Percentiles rank a stretch among this genome's conserved stretches.
These are phyloP conservation scores for Microbotryomycetes sp. DNA, from an alignment of 1,284 basidiomycete genomes.

Conservation along the genomic window DNA sequence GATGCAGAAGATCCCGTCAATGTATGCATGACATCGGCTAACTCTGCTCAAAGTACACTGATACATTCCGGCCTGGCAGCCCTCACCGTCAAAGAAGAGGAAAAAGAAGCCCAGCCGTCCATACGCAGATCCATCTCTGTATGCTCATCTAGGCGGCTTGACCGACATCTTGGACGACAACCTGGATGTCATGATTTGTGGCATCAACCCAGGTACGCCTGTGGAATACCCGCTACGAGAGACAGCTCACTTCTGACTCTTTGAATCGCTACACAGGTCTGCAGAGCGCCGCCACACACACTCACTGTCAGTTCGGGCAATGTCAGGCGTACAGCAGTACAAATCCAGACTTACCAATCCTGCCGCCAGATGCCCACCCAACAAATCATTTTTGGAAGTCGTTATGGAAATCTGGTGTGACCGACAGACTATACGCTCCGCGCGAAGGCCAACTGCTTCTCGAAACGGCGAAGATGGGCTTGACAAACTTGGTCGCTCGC, in stretches of 20 bases:
- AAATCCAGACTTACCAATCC: neutral
- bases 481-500: slow-evolving; percentile 23
- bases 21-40: too few species aligned
- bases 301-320: slow-evolving; percentile 49
- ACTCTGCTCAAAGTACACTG: too few species aligned
- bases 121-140: slow-evolving; percentile 40
- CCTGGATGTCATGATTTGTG: slow-evolving; percentile 41
- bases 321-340: neutral
- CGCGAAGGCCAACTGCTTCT: slow-evolving; percentile 49
- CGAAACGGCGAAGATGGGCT: slow-evolving; percentile 19
- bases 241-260: neutral
- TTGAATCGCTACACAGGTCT: slow-evolving; percentile 49
- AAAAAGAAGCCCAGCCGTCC: slow-evolving; percentile 34
- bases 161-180: slow-evolving; percentile 45
- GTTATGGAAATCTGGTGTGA: slow-evolving; percentile 55
- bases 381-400: slow-evolving; percentile 53
- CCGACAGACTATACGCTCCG: slow-evolving; percentile 46
- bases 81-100: slow-evolving; percentile 10
- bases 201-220: slow-evolving; percentile 12
- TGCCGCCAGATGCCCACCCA: slow-evolving; percentile 47
- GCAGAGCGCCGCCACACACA: slow-evolving; percentile 54
- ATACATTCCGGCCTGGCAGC: too few species aligned
- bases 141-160: slow-evolving; percentile 40
- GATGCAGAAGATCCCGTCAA: too few species aligned
- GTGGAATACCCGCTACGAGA: neutral